phyloP scores from a whole-genome alignment of 225 moss, liverwort and hornwort species.

The Physcomitrellopsis africana region DNA sequence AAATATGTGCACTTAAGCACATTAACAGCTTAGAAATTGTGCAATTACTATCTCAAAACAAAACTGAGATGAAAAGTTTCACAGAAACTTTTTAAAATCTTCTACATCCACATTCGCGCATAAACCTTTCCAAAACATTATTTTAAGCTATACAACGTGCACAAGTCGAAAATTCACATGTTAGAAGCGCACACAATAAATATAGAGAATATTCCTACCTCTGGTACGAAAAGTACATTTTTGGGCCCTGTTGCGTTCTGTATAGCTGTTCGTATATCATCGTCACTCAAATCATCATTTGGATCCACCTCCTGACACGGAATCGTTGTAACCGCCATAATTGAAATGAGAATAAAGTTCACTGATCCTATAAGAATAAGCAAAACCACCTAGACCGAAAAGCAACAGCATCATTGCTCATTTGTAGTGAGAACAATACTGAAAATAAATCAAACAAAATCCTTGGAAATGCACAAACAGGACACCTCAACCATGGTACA shows the following conservation, averaged over 20 bases:
- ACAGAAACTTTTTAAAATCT: not conserved
- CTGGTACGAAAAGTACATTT: conserved; percentile 99
- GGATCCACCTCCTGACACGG: conserved; percentile 88
- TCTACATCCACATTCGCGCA: not conserved
- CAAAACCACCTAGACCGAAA: too few species aligned
- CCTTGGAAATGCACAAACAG: too few species aligned
- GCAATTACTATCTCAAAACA: not conserved
- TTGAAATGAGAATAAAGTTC: conserved; percentile 8
- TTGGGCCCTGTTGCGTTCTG: conserved; percentile 99
- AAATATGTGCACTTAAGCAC: not conserved
- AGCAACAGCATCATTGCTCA: too few species aligned
- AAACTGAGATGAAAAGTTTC: conserved; percentile 4
- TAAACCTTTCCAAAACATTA: not conserved
- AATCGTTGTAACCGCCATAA: conserved; percentile 21
- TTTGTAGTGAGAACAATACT: too few species aligned
- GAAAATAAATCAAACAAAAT: too few species aligned
- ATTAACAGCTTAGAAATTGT: not conserved
- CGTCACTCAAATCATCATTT: conserved; percentile 96
- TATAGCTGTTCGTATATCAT: conserved; percentile 97
- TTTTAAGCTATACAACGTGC: conserved; percentile 10
- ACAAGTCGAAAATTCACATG: not conserved
- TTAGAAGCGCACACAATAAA: conserved; percentile 6
- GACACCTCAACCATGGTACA: too few species aligned
- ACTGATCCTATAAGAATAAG: not conserved
- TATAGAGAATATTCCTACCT: conserved; percentile 61